These are phyloP conservation scores for Fusarium vanettenii DNA, from an alignment of 2,329 filamentous ascomycete species.

Conservation along the genomic window DNA sequence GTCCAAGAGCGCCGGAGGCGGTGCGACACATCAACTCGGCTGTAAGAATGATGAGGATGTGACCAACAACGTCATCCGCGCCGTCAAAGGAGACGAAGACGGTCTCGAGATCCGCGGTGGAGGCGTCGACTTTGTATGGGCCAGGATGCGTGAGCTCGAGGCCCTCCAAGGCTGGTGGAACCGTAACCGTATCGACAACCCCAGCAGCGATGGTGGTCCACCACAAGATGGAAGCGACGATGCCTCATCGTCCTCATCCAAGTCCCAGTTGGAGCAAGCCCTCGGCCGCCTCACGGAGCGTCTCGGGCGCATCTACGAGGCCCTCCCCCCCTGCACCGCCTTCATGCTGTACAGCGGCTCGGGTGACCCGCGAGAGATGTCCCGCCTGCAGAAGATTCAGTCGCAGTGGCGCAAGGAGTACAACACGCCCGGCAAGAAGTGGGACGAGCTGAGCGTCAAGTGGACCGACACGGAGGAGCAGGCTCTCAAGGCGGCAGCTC, in stretches of 20 bases:
- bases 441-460: slow-evolving; percentile 74
- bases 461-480: slow-evolving; percentile 77
- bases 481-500: slow-evolving; percentile 67
- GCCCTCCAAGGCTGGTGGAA: slow-evolving; percentile 77
- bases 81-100: slow-evolving; percentile 68
- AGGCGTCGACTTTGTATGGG: slow-evolving; percentile 76
- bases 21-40: slow-evolving; percentile 66
- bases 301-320: slow-evolving; percentile 66
- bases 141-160: slow-evolving; percentile 73
- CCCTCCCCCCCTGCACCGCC: slow-evolving; percentile 72
- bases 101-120: slow-evolving; percentile 68
- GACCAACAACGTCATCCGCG: slow-evolving; percentile 64
- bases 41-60: slow-evolving; percentile 72
- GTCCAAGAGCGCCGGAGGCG: slow-evolving; percentile 65
- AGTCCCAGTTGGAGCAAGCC: slow-evolving; percentile 57
- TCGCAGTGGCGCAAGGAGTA: slow-evolving; percentile 72
- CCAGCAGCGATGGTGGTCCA: slow-evolving; percentile 50
- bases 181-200: slow-evolving; percentile 59
- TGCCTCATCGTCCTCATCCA: background rate
- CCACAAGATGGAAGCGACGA: slow-evolving; percentile 40
- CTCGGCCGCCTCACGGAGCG: slow-evolving; percentile 60
- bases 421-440: slow-evolving; percentile 71
- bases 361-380: slow-evolving; percentile 76
- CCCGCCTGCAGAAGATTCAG: slow-evolving; percentile 69
- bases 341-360: slow-evolving; percentile 74